phyloP scores from a whole-genome alignment of 2,329 filamentous ascomycete genomes.

The Pestalotiopsis sp. region DNA sequence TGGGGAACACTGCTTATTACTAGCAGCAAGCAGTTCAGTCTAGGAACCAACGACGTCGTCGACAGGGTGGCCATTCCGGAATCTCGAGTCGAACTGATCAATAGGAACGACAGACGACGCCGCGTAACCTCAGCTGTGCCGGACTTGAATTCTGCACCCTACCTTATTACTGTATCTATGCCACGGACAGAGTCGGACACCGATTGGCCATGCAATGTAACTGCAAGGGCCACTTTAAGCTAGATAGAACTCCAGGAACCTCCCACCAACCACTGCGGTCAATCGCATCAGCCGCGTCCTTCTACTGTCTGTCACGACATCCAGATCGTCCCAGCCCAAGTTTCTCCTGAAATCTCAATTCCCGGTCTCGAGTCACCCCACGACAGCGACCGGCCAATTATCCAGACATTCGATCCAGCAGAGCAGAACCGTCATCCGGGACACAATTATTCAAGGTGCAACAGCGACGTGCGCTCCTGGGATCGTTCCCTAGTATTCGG shows the following conservation, averaged over 20 bases:
- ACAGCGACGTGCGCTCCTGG: background rate
- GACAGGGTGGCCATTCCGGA: background rate
- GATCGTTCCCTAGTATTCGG: background rate
- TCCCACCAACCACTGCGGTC: background rate
- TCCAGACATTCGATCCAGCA: background rate
- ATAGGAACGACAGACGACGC: background rate
- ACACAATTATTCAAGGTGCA: background rate
- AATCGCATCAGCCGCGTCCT: background rate
- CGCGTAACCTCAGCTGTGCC: background rate
- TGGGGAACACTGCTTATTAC: background rate
- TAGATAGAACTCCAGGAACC: background rate
- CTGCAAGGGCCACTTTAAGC: constrained; percentile 8
- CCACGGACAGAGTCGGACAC: background rate
- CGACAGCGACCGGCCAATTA: background rate
- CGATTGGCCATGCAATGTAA: constrained; percentile 2
- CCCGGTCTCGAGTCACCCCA: background rate
- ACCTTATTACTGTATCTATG: background rate
- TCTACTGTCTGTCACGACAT: background rate
- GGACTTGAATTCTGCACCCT: background rate
- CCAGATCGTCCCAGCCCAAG: background rate
- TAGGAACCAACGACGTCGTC: background rate
- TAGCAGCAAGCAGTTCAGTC: background rate
- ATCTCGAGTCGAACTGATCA: background rate
- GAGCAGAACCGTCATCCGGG: background rate
- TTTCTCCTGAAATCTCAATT: background rate